Base-by-base conservation (phyloP, 176 grass and related monocot species). In the Leersia perrieri region DNA sequence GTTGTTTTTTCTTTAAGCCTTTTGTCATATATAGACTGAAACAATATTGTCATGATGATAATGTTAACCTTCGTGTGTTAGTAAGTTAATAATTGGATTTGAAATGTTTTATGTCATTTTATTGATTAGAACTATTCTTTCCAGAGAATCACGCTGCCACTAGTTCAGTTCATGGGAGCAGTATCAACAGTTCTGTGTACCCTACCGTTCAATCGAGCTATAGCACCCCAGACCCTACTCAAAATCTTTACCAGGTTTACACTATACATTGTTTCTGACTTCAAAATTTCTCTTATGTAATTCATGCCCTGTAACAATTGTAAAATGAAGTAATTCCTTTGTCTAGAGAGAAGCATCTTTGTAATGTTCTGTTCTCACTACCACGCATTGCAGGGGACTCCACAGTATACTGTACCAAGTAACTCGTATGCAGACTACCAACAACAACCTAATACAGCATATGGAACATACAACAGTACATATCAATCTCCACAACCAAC, bases 191-290 rank as follows among this genome's bases (percentile, higher is more conserved):
- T 35, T 60, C 82, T 15, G 8, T 49, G 25, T 93, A 92, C 22
- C 7, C 14, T 26, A 12, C 41, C 73, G 82, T 91, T 61, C 87
- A 88, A 70, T 30, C 1, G 5, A 84, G 61, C 64, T 85, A 85
- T 82, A 68, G 66, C 15, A 18, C 53, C 63, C 18, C 73, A 38
- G 72, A 93, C 8, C 39, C 51, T 53, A 79, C 89, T 57, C 89
- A 87, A 28, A 88, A 82, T 71, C 66, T 44, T 84, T 93, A 88
- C 87, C 84, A 95, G 96, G 96, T 98, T 86, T n/a, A 7, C 74
- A 47, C 76, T 76, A 34, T 70, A 53, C 33, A 82, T 86, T 38
- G 29, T 75, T 76, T 76, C 47, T 7, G 33, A 71, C 3, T 65
- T 73, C 15, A 68, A 38, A 68, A 5, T 58, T 65, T 61, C 5